A percentile compares a stretch with the other conserved stretches of the same genome.
Evolutionary conservation across 2,329 filamentous ascomycete species (phyloP).

Genomic region (Hypocrella siamensis): DNA sequence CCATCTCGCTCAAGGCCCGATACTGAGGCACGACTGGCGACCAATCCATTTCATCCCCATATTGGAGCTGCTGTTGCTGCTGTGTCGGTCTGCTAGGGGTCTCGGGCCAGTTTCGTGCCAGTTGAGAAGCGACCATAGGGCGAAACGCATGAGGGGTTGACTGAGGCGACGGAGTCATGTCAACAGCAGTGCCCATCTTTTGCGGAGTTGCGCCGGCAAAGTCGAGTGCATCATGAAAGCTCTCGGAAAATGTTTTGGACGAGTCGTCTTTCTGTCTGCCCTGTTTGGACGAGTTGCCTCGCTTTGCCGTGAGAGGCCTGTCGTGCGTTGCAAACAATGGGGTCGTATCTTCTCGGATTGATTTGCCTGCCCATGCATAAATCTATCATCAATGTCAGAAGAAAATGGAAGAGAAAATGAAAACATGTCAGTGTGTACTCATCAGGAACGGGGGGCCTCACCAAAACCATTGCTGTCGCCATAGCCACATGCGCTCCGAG

Average conservation of each 20-base stretch:
- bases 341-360: constrained; percentile 40
- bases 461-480: constrained; percentile 33
- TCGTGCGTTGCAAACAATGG: constrained; percentile 29
- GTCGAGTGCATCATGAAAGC: constrained; percentile 17
- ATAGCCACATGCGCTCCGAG: constrained; percentile 39
- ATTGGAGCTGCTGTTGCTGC: constrained; percentile 12
- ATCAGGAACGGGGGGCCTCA: too few relatives aligned
- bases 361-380: constrained; percentile 24
- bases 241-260: constrained; percentile 28
- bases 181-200: constrained; percentile 5
- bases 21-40: constrained; percentile 43
- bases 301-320: constrained; percentile 11
- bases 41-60: constrained; percentile 59
- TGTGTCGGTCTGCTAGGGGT: constrained; percentile 5
- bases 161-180: constrained; percentile 7
- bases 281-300: constrained; percentile 9
- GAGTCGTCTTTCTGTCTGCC: constrained; percentile 14
- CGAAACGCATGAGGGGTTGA: constrained; percentile 1
- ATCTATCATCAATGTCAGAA: constrained; percentile 20
- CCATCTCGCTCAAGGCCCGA: constrained; percentile 35
- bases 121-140: constrained; percentile 3
- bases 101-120: constrained; percentile 6
- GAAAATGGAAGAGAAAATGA: too few relatives aligned
- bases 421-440: too few relatives aligned
- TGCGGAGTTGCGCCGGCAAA: constrained; percentile 6